Percentiles rank a stretch among this genome's conserved stretches.
Conservation (phyloP, 2,329 filamentous ascomycete genomes). For the Cladosporium sp. region DNA sequence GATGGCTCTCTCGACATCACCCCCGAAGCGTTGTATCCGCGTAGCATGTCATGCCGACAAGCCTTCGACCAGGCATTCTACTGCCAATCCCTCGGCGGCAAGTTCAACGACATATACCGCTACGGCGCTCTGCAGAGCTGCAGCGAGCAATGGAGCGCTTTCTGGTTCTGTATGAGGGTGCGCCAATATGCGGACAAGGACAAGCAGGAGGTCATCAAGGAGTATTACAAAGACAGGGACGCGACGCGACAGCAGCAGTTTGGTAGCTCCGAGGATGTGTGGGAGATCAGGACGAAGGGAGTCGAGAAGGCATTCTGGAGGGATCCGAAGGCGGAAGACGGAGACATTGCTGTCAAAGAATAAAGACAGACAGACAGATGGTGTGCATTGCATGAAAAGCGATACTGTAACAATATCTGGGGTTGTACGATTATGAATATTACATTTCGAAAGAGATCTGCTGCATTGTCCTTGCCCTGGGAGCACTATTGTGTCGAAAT, state of each 20-base stretch:
- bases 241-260: conserved; percentile 56
- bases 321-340: conserved; percentile 30
- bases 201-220: conserved; percentile 57
- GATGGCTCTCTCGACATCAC: conserved; percentile 29
- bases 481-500: no score
- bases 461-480: no score
- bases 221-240: conserved; percentile 65
- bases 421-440: conserved; percentile 2
- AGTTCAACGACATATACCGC: conserved; percentile 89
- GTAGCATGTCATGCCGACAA: conserved; percentile 79
- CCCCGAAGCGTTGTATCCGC: conserved; percentile 69
- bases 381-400: background rate
- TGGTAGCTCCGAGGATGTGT: conserved; percentile 86
- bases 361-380: background rate
- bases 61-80: conserved; percentile 93
- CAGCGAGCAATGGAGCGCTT: conserved; percentile 83
- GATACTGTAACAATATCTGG: background rate
- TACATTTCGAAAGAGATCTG: background rate
- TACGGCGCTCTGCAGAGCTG: conserved; percentile 74
- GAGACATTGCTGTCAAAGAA: conserved; percentile 8
- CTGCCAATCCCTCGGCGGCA: conserved; percentile 85
- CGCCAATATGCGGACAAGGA: conserved; percentile 58
- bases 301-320: conserved; percentile 47
- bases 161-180: conserved; percentile 95
- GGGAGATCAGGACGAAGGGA: conserved; percentile 67